A percentile compares a stretch with the other conserved stretches of the same genome.
Evolutionary conservation across 2,329 filamentous ascomycete genomes (phyloP).

Genomic region (Aspergillus thermomutatus): DNA sequence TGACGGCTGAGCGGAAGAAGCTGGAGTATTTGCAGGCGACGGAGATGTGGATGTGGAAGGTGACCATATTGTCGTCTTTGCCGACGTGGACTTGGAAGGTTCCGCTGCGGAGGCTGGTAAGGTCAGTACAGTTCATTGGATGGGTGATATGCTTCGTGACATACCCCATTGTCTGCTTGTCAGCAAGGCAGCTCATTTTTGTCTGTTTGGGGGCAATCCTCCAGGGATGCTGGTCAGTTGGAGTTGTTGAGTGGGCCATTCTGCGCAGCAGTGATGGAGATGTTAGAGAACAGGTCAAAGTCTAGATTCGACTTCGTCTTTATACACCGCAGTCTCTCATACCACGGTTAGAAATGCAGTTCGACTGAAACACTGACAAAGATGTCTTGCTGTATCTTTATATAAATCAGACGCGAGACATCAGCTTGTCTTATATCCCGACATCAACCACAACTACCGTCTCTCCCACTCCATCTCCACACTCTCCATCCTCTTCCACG

Average conservation of each 20-base stretch:
- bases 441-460: neutral
- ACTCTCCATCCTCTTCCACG: constrained; percentile 24
- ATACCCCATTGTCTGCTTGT: neutral
- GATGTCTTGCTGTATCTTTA: no score
- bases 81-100: neutral
- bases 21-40: neutral
- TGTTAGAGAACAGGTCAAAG: neutral
- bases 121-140: neutral
- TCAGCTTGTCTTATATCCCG: neutral
- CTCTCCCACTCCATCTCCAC: neutral
- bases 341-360: neutral
- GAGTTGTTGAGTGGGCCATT: neutral
- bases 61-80: neutral
- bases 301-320: neutral
- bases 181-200: neutral
- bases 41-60: neutral
- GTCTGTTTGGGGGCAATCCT: neutral
- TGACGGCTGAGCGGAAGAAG: neutral
- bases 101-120: neutral
- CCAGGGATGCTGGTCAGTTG: neutral
- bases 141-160: neutral
- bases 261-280: neutral
- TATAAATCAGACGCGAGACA: no score
- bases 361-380: neutral
- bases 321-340: neutral